Evolutionary conservation across 345 rosid genomes (phyloP).

Genomic region (Arabidopsis thaliana): DNA sequence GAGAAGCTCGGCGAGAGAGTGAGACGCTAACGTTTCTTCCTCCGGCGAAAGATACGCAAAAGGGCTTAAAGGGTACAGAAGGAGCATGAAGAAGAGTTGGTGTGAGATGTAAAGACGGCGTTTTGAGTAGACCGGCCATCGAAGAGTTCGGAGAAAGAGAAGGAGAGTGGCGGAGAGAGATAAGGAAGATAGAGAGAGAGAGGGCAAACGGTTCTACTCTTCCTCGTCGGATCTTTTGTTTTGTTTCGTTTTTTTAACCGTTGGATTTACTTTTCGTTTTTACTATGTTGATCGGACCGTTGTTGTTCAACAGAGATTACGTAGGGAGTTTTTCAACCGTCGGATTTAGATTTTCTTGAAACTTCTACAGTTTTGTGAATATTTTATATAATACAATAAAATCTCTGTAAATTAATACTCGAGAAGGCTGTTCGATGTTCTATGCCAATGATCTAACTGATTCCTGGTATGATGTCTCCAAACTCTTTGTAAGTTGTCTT

Average conservation of each 20-base stretch:
- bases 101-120: constrained; percentile 59
- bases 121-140: constrained; percentile 76
- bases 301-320: neutral
- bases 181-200: constrained; percentile 24
- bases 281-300: constrained; percentile 25
- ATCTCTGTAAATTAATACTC: no score
- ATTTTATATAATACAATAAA: no score
- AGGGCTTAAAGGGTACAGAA: constrained; percentile 43
- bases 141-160: constrained; percentile 6
- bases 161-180: constrained; percentile 30
- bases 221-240: constrained; percentile 8
- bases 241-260: constrained; percentile 9
- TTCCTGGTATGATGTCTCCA: no score
- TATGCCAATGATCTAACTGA: no score
- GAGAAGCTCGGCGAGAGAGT: constrained; percentile 44
- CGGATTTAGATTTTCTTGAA: neutral
- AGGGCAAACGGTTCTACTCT: neutral
- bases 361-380: neutral
- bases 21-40: constrained; percentile 41
- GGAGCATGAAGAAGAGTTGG: constrained; percentile 45
- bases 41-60: constrained; percentile 51
- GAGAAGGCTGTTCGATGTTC: no score
- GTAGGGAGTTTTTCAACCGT: constrained; percentile 1
- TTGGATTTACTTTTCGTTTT: constrained; percentile 20
- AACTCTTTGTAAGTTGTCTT: no score